A percentile compares a stretch with the other conserved stretches of the same genome.
phyloP scores from a whole-genome alignment of 768 basidiomycete genomes.

The Boletus subcaerulescens region DNA sequence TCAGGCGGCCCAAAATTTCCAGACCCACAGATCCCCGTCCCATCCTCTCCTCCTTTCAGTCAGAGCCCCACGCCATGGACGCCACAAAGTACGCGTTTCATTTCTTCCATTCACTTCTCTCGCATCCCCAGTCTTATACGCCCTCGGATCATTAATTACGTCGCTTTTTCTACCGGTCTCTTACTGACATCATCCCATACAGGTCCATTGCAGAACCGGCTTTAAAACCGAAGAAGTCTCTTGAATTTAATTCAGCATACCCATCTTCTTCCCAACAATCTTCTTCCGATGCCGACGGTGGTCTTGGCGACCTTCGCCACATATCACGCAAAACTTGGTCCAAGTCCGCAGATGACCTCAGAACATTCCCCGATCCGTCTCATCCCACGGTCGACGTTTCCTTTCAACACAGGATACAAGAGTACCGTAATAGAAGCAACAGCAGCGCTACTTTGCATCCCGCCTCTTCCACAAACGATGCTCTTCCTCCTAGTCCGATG shows the following conservation, averaged over 20 bases:
- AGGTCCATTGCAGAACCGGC: conserved; percentile 71
- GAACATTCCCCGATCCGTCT: conserved; percentile 43
- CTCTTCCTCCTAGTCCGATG: conserved; percentile 28
- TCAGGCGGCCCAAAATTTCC: conserved; percentile 76
- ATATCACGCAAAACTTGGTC: conserved; percentile 78
- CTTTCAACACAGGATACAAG: conserved; percentile 59
- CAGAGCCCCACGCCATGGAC: conserved; percentile 47
- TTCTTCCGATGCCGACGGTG: conserved; percentile 30
- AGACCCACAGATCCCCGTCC: conserved; percentile 81
- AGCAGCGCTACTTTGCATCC: conserved; percentile 52
- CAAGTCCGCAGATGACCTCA: conserved; percentile 75
- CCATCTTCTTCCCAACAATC: conserved; percentile 32
- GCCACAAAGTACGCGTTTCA: conserved; percentile 49
- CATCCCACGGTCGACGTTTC: conserved; percentile 41
- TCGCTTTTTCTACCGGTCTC: background rate
- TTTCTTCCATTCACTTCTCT: background rate
- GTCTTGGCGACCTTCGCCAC: conserved; percentile 63
- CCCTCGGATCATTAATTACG: conserved; percentile 2
- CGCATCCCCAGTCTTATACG: background rate
- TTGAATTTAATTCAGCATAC: conserved; percentile 38
- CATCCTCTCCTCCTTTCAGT: conserved; percentile 46
- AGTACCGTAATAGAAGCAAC: conserved; percentile 62
- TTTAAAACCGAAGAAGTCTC: conserved; percentile 40
- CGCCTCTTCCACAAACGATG: conserved; percentile 28
- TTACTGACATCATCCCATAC: conserved; percentile 21